Evolutionary conservation across 2,329 filamentous ascomycete species (phyloP), one percentile per base, ranked within the genome.

Genomic region (Didymella pomorum): DNA sequence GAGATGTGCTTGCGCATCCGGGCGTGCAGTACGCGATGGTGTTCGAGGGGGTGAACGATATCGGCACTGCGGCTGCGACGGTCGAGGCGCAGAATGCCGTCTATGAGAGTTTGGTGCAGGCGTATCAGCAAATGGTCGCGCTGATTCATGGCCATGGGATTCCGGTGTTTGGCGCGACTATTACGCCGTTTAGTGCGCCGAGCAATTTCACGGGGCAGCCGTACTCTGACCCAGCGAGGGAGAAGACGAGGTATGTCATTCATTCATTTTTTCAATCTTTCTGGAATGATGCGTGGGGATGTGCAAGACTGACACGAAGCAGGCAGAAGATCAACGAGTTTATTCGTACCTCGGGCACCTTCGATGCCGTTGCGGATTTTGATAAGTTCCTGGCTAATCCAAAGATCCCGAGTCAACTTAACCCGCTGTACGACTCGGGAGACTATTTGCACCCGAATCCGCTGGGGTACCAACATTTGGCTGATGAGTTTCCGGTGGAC

Each of bases 31-130:
- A 87, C 67, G 84, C 84, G 21, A 82, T 90, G 77, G 80, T 90
- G 35, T 90, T 89, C 70, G 86, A 89, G 71, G 87, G 88, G 20
- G 86, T 90, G 26, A 73, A 73, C 35, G 88, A 90, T 67, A 89
- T 91, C 55, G 88, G 87, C 3, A 77, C 73, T 1, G 82, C 80
- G 0, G 75, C 76, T 2, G 66, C 81, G 0, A 82, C 83, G 21
- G 48, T 71, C 0, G 73, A 69, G 0, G 75, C 79, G 0, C 86
- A 88, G 64, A 61, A 65, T 3, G 67, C 72, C 3, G 76, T 87
- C 10, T 84, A 81, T 14, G 80, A 82, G 51, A 67, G 75, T 2
- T 75, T 90, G 2, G 83, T 86, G 33, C 77, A 78, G n/a, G 85
- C 85, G 0, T 90, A 85, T 68, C 74, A 79, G 55, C 84, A 87